Evolutionary conservation across 495 filamentous ascomycete genomes (phyloP).

Genomic region (Darksidea phi): DNA sequence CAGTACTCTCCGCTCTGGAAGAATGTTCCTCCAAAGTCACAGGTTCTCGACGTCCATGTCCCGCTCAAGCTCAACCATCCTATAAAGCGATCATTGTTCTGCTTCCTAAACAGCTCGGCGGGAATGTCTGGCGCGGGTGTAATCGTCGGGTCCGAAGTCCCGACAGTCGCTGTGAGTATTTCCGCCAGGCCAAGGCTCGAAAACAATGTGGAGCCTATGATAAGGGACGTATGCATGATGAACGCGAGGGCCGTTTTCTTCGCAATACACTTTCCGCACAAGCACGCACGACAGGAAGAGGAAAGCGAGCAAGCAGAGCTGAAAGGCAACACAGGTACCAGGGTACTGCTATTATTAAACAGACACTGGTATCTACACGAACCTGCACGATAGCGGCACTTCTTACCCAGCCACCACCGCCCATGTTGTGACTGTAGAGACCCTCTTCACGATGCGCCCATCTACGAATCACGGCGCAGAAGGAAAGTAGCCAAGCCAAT

Average conservation of each 20-base stretch:
- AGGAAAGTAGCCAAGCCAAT: not conserved
- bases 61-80: constrained; percentile 14
- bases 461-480: too few species aligned
- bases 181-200: not conserved
- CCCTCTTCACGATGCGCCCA: too few species aligned
- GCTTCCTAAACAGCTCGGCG: constrained; percentile 15
- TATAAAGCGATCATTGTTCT: constrained; percentile 17
- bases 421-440: too few species aligned
- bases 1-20: constrained; percentile 15
- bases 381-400: too few species aligned
- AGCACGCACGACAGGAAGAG: too few species aligned
- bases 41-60: constrained; percentile 4
- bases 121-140: constrained; percentile 15
- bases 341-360: too few species aligned
- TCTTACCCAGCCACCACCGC: too few species aligned
- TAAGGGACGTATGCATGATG: not conserved
- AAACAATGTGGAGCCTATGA: not conserved
- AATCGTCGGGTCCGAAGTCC: constrained; percentile 18
- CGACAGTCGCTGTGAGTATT: not conserved
- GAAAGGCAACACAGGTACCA: too few species aligned
- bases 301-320: too few species aligned
- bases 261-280: too few species aligned
- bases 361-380: too few species aligned
- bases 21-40: constrained; percentile 14
- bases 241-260: not conserved